Conservation (phyloP, 345 rosid genomes). For the Triadica sebifera region DNA sequence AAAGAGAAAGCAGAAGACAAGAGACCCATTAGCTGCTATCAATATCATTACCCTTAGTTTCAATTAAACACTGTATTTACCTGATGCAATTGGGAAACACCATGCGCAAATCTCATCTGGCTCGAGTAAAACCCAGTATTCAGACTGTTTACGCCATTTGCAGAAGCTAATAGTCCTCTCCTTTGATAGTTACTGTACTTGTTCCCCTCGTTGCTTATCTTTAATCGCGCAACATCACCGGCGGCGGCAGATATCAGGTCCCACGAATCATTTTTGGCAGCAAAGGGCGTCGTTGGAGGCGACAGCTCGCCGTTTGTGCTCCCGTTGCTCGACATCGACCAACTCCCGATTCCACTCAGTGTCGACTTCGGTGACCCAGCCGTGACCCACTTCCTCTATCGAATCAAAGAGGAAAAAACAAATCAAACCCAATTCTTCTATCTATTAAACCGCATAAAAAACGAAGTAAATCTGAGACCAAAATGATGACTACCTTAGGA, state of each 20-base stretch:
- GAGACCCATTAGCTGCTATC: too few relatives aligned
- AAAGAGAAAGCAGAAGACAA: too few relatives aligned
- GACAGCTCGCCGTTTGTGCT: slow-evolving; percentile 26
- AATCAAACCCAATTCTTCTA: not conserved
- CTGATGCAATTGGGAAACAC: slow-evolving; percentile 16
- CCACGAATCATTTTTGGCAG: slow-evolving; percentile 15
- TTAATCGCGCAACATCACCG: slow-evolving; percentile 23
- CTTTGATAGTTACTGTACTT: not conserved
- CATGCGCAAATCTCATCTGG: slow-evolving; percentile 3
- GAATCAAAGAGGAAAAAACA: not conserved
- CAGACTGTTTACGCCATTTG: slow-evolving; percentile 1
- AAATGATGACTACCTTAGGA: not conserved
- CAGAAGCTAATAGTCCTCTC: not conserved
- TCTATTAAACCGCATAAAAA: not conserved
- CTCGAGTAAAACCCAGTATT: slow-evolving; percentile 18
- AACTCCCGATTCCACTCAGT: slow-evolving; percentile 26
- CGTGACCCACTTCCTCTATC: slow-evolving; percentile 18
- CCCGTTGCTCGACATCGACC: slow-evolving; percentile 29
- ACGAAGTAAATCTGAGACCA: not conserved
- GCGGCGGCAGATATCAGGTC: slow-evolving; percentile 28
- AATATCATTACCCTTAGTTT: too few relatives aligned
- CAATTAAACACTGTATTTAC: slow-evolving; percentile 10
- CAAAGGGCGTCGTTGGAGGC: slow-evolving; percentile 30
- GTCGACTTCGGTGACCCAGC: slow-evolving; percentile 30
- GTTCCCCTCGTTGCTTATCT: slow-evolving; percentile 7